phyloP scores from a whole-genome alignment of 768 basidiomycete species.

The Glaciozyma martinii region DNA sequence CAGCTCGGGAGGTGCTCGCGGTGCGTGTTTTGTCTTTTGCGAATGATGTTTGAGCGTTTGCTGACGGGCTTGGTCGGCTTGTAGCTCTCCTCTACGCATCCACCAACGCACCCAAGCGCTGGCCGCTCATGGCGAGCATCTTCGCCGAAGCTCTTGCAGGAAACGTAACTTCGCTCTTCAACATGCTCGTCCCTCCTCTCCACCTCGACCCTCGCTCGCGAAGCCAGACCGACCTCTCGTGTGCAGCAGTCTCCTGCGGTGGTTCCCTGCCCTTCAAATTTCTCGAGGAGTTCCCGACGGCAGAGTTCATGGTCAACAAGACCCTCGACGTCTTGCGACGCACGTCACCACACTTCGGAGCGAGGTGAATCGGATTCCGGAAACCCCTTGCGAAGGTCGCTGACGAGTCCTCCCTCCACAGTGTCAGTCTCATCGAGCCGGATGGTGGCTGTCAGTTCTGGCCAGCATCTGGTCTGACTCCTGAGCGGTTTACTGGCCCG shows the following conservation, averaged over 20 bases:
- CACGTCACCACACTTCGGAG: background rate
- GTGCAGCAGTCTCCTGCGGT: background rate
- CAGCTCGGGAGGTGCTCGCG: background rate
- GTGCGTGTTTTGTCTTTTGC: background rate
- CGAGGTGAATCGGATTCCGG: background rate
- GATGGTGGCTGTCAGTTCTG: constrained; percentile 2
- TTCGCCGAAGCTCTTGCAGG: background rate
- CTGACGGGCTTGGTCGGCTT: too few relatives aligned
- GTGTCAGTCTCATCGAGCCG: background rate
- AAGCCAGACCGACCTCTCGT: constrained; percentile 2
- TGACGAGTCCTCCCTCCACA: background rate
- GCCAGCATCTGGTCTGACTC: background rate
- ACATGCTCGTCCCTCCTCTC: background rate
- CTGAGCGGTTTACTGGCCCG: constrained; percentile 4
- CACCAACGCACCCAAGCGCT: background rate
- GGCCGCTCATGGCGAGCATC: background rate
- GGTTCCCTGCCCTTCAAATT: background rate
- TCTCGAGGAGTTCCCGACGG: background rate
- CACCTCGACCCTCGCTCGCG: background rate
- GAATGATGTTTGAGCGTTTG: background rate
- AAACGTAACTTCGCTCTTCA: background rate
- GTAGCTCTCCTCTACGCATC: background rate
- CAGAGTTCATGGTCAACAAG: background rate
- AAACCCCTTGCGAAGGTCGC: background rate
- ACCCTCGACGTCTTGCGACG: background rate